Base-by-base conservation (phyloP, 2,329 filamentous ascomycete genomes). In the Hortaea sp. region DNA sequence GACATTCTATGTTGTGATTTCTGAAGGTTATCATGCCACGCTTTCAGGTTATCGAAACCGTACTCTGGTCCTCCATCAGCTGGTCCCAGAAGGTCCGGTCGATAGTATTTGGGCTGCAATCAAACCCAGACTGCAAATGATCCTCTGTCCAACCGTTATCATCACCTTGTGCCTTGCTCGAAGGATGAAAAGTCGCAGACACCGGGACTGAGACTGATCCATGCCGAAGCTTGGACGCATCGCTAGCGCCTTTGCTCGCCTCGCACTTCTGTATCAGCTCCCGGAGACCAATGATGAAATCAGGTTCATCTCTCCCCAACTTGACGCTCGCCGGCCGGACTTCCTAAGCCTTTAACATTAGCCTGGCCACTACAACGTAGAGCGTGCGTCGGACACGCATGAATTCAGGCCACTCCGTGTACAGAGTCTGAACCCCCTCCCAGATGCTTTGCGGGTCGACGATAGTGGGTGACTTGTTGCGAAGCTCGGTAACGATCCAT, bases 331-430 rank as follows among this genome's bases (percentile, higher is more conserved):
- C 37, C 10, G 34, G 43, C 28, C 46, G 40, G 10, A 60, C 63
- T 5, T 67, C 64, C 69, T 70, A 75, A 1, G 70, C 68, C 46
- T 68, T 69, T 1, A 74, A 50, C 2, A 66, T 66, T 20, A 74
- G 54, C 40, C 64, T 66, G 1, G 64, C 63, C 2, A 73, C 57
- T 0, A 70, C 71, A 12, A 67, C 52, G 28, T 70, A 65, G 5
- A 74, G 57, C 0, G 69, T 65, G 39, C 61, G 58, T 32, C 61
- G 64, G 6, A 60, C 59, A 4, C 59, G 50, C 29, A 65, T 57
- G 42, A 71, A 68, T 43, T 63, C 63, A 0, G 66, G 62, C 46
- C 74, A 70, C 45, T 66, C 64, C 4, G 62, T 55, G 45, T 68
- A 75, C 5, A 69, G 61, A 38, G 66, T 59, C 45, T 69, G 64